Base-by-base conservation (phyloP, 306 rosid genomes). In the Corylus americana region DNA sequence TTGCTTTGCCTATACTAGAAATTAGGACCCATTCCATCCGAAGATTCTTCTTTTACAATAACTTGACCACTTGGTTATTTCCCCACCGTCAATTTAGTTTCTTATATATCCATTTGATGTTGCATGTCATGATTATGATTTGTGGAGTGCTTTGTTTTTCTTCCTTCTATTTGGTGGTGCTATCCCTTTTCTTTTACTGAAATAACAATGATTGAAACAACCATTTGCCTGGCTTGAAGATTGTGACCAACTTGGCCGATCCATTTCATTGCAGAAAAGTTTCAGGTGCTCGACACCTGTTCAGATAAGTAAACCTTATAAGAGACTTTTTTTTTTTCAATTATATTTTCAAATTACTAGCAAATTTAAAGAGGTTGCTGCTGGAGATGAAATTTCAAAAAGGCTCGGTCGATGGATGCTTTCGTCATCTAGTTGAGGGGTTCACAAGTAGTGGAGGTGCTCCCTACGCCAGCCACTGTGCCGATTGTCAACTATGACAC, bases 161-260 rank as follows among this genome's bases (percentile, higher is more conserved):
- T 50, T 72, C 37, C 11, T 49, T 13, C 45, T 4, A 48, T 8
- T 74, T 4, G 55, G 17, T 61, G 70, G 17, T 61, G 54, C 37
- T 71, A 13, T n/a, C n/a, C 51, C 50, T 77, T 14, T 70, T 45
- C 58, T 80, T 61, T 66, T 69, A 57, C 69, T 71, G 66, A 51
- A 66, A 70, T 66, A 62, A 22, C 75, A 79, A 79, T 88, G 85
- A 83, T 88, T 80, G 87, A 83, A 71, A 59, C 71, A 20, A 77
- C 66, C 74, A 77, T 58, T 76, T 73, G 66, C 48, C 73, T 20
- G 10, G 81, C 53, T 63, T 55, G 76, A 12, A 48, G 81, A 83
- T 75, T 71, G 78, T 45, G 81, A 79, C 81, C 45, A 63, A 74
- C 78, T 71, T n/a, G 73, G 57, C 64, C 76, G 86, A 71, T 77